phyloP scores from a whole-genome alignment of 2,329 filamentous ascomycete species.

The Penicillium italicum region DNA sequence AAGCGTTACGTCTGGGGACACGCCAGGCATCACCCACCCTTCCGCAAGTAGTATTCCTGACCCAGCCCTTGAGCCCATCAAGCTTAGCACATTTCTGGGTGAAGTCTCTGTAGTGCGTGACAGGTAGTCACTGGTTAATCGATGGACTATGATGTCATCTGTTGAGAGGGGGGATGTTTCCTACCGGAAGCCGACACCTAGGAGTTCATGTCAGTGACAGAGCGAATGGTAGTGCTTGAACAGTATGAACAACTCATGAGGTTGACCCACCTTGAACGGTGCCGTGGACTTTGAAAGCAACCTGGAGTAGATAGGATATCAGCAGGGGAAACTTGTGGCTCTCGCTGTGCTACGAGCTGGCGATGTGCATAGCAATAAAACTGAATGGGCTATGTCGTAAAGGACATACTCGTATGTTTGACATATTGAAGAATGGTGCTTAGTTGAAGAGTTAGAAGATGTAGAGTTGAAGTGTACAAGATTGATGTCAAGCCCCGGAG shows the following conservation, averaged over 20 bases:
- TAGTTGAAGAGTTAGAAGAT: background rate
- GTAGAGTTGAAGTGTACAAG: background rate
- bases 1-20: background rate
- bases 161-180: background rate
- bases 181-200: conserved; percentile 37
- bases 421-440: conserved; percentile 14
- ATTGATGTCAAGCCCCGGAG: background rate
- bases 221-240: background rate
- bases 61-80: conserved; percentile 48
- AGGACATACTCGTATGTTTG: conserved; percentile 18
- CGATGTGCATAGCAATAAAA: background rate
- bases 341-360: background rate
- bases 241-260: background rate
- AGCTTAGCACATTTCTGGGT: conserved; percentile 43
- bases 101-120: conserved; percentile 34
- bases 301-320: conserved; percentile 21
- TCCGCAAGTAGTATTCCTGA: conserved; percentile 47
- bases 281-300: conserved; percentile 56
- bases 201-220: conserved; percentile 1
- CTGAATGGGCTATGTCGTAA: background rate
- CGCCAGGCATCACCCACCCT: conserved; percentile 34
- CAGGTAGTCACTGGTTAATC: background rate
- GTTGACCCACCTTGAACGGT: conserved; percentile 61
- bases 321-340: conserved; percentile 1
- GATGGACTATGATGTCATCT: conserved; percentile 19